Evolutionary conservation across 495 filamentous ascomycete genomes (phyloP), one percentile per base, ranked within the genome.

Genomic region (Amphirosellinia nigrospora): DNA sequence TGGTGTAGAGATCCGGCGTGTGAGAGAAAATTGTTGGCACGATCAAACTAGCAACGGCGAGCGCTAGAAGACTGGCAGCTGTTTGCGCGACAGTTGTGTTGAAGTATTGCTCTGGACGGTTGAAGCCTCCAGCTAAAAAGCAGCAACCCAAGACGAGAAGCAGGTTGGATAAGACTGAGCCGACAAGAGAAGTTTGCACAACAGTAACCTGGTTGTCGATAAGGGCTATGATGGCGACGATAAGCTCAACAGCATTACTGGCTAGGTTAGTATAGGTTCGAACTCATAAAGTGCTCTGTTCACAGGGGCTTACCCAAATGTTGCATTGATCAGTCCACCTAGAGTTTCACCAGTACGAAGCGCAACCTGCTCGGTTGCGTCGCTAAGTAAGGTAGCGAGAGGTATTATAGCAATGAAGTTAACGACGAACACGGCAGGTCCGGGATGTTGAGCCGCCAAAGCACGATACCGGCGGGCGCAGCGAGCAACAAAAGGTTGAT

Each of bases 21-120:
- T 86, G 75, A 59, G 90, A 85, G 80, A 97, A 98, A 4, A 70
- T 71, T 15, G 94, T 97, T 0, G 94, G 94, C 38, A 98, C 93
- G 69, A 97, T 94, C 69, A 98, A 82, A 78, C 86, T 89, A 64
- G 86, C 90, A 15, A 96, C 91, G 19, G 92, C 90, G 23, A 98
- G 82, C 3, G 93, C 89, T 2, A 98, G 84, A 16, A 98, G 79
- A 80, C 89, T 92, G 34, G 94, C 89, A 1, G 94, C 94, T 0
- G 94, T 98, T 77, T 97, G 93, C 1, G 94, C 94, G n/a, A 98
- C 94, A 3, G 91, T 92, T 2, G 92, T 88, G 81, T 98, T 98
- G 86, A 98, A 98, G 77, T 88, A 89, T 72, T 98, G 94, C 75
- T 97, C 91, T 38, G 87, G 70, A 26, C 94, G 89, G 59, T 91